Evolutionary conservation across 2,329 filamentous ascomycete species (phyloP), one percentile per base, ranked within the genome.

Genomic region (Trichoderma sp.): DNA sequence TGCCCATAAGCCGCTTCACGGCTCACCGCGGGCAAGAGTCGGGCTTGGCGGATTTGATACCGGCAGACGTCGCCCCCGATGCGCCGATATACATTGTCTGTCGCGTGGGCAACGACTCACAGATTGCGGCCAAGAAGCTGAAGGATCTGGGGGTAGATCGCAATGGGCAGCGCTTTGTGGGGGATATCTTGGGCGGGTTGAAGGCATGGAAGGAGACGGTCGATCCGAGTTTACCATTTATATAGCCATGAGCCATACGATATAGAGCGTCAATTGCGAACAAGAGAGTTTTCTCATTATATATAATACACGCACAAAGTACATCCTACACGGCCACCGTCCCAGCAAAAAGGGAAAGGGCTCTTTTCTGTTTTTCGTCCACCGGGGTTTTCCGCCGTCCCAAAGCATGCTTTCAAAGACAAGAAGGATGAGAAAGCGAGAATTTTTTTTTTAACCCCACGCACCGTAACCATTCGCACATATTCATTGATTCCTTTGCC

Each of bases 81-180:
- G 81, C 82, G 2, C 86, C 90, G 0, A 88, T 96, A 26, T 91
- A 91, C 70, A 81, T 93, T 0, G 84, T 96, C 0, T 96, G 92
- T 72, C 84, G 91, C 34, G 83, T 91, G 1, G 92, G 92, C 0
- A 92, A 94, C 71, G 92, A 96, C 77, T 94, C 91, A 13, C 92
- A 95, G 75, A 73, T 93, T 24, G 89, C 89, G 0, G 85, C 89
- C 0, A 85, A 82, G 73, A 89, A 87, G 73, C 81, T 95, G 68
- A 90, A 90, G 74, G 86, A 90, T 16, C 75, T 88, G 55, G 87
- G 87, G 0, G 72, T 89, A 2, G 86, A 83, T 37, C 75, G 76
- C n/a, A 78, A 79, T 1, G 86, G 86, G 0, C 79, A 81, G 56
- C 83, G 88, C 13, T 87, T 85, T 72, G 86, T 95, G 55, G 87